A percentile compares a stretch with the other conserved stretches of the same genome.
Conservation (phyloP, 257 asterid genomes). For the Hygrophila difformis region DNA sequence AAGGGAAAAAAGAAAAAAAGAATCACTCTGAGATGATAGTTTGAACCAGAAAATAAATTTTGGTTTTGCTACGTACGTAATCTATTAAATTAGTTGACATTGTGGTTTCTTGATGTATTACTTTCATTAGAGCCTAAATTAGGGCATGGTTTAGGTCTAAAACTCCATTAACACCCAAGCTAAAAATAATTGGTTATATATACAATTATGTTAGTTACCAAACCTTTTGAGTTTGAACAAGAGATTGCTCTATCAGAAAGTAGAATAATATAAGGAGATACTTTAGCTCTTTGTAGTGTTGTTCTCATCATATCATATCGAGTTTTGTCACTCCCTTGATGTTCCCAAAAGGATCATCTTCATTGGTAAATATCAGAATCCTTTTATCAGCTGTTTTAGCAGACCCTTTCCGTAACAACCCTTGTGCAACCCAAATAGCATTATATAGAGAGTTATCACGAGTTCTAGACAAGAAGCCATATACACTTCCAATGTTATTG, state of each 20-base stretch:
- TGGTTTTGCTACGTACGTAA: too few species aligned
- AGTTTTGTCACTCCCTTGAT: slow-evolving; percentile 73
- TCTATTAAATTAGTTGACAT: too few species aligned
- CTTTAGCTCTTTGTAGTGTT: slow-evolving; percentile 91
- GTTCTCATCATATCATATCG: slow-evolving; percentile 96
- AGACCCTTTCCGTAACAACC: slow-evolving; percentile 94
- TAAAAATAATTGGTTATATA: too few species aligned
- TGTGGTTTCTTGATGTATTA: too few species aligned
- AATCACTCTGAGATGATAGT: too few species aligned
- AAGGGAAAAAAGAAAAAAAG: too few species aligned
- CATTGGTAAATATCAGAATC: slow-evolving; percentile 79
- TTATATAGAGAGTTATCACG: slow-evolving; percentile 92
- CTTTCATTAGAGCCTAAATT: too few species aligned
- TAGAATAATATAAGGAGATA: slow-evolving; percentile 10
- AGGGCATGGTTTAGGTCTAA: too few species aligned
- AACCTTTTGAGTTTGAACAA: slow-evolving; percentile 19
- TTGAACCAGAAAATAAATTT: too few species aligned
- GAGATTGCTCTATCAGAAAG: slow-evolving; percentile 2
- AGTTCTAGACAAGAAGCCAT: slow-evolving; percentile 73
- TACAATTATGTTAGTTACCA: too few species aligned
- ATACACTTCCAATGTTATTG: slow-evolving; percentile 69
- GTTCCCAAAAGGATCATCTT: slow-evolving; percentile 92
- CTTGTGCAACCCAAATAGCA: slow-evolving; percentile 98
- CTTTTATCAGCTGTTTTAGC: slow-evolving; percentile 76
- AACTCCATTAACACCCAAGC: too few species aligned